A percentile compares a stretch with the other conserved stretches of the same genome.
Evolutionary conservation across 2,329 filamentous ascomycete species (phyloP).

Genomic region (Aquanectria penicillioides): DNA sequence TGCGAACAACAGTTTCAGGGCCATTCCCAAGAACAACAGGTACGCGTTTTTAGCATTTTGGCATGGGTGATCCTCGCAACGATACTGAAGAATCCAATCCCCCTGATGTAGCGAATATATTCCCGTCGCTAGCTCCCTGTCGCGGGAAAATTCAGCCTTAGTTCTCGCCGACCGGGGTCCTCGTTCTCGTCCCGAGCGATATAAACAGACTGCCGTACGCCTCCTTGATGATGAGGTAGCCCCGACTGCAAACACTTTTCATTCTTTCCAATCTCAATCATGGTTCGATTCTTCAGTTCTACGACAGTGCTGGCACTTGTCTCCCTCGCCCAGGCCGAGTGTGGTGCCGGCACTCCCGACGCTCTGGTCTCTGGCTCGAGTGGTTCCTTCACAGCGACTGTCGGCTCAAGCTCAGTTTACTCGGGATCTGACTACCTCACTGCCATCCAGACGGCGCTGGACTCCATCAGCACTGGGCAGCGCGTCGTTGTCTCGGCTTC

Average conservation of each 20-base stretch:
- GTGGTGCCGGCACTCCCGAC: conserved; percentile 58
- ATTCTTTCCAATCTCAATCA: conserved; percentile 29
- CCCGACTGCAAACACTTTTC: not conserved
- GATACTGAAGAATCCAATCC: not conserved
- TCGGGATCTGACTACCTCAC: conserved; percentile 62
- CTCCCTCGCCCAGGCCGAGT: conserved; percentile 53
- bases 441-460: conserved; percentile 64
- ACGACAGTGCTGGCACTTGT: conserved; percentile 55
- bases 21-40: not conserved
- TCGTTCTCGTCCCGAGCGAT: not conserved
- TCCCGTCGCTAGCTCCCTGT: not conserved
- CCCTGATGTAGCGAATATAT: not conserved
- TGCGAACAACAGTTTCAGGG: not conserved
- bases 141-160: not conserved
- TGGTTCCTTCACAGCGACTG: conserved; percentile 54
- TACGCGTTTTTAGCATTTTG: no score
- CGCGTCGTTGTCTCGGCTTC: conserved; percentile 64
- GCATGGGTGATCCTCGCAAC: not conserved
- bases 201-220: not conserved
- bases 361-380: conserved; percentile 59
- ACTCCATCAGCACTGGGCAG: conserved; percentile 61
- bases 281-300: conserved; percentile 50
- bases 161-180: not conserved
- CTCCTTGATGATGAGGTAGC: not conserved
- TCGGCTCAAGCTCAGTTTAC: conserved; percentile 58